Evolutionary conservation across 192 early-diverging fungal genomes (phyloP).

Genomic region (Piromyces sp.): DNA sequence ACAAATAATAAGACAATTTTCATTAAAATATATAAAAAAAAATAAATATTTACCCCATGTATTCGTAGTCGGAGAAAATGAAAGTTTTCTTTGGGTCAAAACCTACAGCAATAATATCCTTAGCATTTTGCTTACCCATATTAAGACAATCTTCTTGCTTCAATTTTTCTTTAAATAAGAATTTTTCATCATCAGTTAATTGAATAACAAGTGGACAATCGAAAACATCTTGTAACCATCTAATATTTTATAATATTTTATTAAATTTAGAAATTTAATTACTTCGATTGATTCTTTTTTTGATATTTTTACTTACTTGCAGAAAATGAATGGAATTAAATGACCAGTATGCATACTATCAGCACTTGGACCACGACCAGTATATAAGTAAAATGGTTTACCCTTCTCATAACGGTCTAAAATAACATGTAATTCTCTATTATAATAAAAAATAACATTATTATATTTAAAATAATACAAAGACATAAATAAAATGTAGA

Average conservation of each 20-base stretch:
- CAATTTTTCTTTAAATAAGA: slow-evolving; percentile 78
- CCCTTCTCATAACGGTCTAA: slow-evolving; percentile 84
- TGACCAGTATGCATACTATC: slow-evolving; percentile 91
- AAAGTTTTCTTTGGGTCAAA: slow-evolving; percentile 92
- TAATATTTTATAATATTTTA: slow-evolving; percentile 5
- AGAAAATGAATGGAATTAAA: slow-evolving; percentile 91
- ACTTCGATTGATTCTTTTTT: too few relatives aligned
- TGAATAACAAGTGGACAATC: slow-evolving; percentile 88
- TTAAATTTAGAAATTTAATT: neutral
- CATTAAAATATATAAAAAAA: too few relatives aligned
- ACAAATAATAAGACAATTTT: too few relatives aligned
- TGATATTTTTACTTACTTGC: slow-evolving; percentile 39
- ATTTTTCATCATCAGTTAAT: slow-evolving; percentile 98
- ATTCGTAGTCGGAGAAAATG: slow-evolving; percentile 85
- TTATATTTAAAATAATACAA: too few relatives aligned
- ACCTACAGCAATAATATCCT: slow-evolving; percentile 85
- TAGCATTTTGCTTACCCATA: slow-evolving; percentile 63
- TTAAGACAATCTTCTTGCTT: slow-evolving; percentile 63
- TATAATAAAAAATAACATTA: neutral
- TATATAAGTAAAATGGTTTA: slow-evolving; percentile 95
- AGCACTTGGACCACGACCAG: slow-evolving; percentile 84
- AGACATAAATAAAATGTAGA: neutral
- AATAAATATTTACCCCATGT: slow-evolving; percentile 47
- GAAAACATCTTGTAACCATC: slow-evolving; percentile 91
- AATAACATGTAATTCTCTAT: slow-evolving; percentile 57